Base-by-base conservation (phyloP, 306 rosid species). In the Psophocarpus tetragonolobus region DNA sequence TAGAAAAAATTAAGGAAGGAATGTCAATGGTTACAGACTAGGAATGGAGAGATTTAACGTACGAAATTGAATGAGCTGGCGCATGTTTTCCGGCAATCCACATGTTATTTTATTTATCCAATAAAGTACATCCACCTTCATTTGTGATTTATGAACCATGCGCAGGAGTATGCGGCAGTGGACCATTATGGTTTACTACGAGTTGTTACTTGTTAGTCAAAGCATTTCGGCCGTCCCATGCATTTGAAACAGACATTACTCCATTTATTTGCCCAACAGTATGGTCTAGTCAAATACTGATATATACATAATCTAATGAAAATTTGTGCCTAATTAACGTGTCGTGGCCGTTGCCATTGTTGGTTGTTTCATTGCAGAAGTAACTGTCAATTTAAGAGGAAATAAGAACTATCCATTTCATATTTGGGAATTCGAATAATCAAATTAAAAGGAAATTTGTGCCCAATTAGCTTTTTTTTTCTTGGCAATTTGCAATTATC, bases 241-340 rank as follows among this genome's bases (percentile, higher is more conserved):
- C 7, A 48, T 8, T 66, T n/a, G 64, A 80, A 65, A 41, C 41
- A 5, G 66, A 3, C n/a, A 5, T n/a, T 29, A 73, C 79, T 64
- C 74, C 26, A 4, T 38, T 21, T 38, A 41, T 18, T 38, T 2
- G 47, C 1, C 48, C 24, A 21, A 13, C 18, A 15, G 47, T 38
- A n/a, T n/a, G 71, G 64, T 44, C 64, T 1, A 35, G 54, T 70
- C 70, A 33, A 36, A 2, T 35, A 56, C 21, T 10, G 15, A 51
- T 24, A 8, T 10, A 39, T 41, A 8, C n/a, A 39, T 41, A 9
- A 54, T 54, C 69, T 12, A 14, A 26, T 29, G 26, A 68, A 56
- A 39, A 39, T 30, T 45, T 42, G 62, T 45, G 44, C 69, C 69
- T 58, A 20, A 53, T 62, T 15, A 30, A 3, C 74, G 74, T 80